Percentiles rank a stretch among this genome's conserved stretches.
phyloP scores from a whole-genome alignment of 1,139 yeast species.

The Kodamaea alishanica region DNA sequence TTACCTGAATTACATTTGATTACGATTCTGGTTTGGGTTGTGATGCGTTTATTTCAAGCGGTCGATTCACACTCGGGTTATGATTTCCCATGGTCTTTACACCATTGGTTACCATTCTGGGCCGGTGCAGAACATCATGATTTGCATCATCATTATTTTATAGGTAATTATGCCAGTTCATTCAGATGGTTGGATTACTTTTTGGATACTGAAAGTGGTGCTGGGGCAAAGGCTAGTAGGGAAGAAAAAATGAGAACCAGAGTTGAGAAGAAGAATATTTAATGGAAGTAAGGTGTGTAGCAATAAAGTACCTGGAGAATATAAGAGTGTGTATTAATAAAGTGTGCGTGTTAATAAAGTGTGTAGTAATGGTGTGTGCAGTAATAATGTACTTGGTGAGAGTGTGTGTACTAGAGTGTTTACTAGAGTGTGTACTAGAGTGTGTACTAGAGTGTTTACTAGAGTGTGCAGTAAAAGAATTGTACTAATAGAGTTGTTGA shows the following conservation, averaged over 20 bases:
- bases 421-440: too few species aligned
- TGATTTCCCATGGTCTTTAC: slow-evolving; percentile 94
- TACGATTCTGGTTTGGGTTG: slow-evolving; percentile 83
- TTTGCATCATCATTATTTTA: slow-evolving; percentile 90
- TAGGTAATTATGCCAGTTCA: slow-evolving; percentile 88
- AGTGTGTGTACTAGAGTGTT: too few species aligned
- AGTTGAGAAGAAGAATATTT: slow-evolving; percentile 39
- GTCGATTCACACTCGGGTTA: slow-evolving; percentile 96
- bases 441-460: too few species aligned
- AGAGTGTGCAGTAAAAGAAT: too few species aligned
- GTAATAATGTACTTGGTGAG: too few species aligned
- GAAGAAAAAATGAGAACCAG: slow-evolving; percentile 51
- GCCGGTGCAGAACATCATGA: slow-evolving; percentile 99
- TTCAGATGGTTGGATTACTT: slow-evolving; percentile 93
- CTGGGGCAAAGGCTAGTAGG: slow-evolving; percentile 58
- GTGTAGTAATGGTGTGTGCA: too few species aligned
- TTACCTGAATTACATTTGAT: slow-evolving; percentile 75
- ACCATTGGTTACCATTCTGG: slow-evolving; percentile 90
- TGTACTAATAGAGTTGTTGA: too few species aligned
- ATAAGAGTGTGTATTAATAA: too few species aligned
- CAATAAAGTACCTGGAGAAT: too few species aligned
- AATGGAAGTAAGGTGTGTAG: too few species aligned
- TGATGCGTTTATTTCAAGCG: slow-evolving; percentile 87
- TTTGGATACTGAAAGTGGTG: slow-evolving; percentile 80
- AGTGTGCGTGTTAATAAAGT: too few species aligned